These are phyloP conservation scores for Glycyrrhiza uralensis DNA, from an alignment of 306 rosid species.

Conservation along the genomic window DNA sequence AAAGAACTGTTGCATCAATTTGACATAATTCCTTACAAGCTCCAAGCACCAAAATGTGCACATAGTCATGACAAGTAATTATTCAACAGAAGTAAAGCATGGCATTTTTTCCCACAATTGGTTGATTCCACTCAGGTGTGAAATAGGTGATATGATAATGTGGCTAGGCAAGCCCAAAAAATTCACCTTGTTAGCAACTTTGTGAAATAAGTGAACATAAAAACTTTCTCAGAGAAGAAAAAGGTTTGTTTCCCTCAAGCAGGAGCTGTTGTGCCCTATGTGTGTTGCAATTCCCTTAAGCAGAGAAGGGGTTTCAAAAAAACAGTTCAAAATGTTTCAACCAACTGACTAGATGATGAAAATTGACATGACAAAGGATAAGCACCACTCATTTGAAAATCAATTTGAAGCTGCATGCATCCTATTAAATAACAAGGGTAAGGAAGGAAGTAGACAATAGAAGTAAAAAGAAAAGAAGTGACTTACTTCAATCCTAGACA, in stretches of 20 bases:
- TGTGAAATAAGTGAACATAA: no score
- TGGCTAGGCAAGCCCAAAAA: neutral
- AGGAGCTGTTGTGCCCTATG: neutral
- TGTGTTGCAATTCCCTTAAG: neutral
- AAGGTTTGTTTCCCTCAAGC: neutral
- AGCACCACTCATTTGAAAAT: neutral
- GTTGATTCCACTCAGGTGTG: neutral
- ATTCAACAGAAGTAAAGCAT: neutral
- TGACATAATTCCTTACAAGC: neutral
- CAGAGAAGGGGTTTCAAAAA: neutral
- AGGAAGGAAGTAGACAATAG: neutral
- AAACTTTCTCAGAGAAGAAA: neutral
- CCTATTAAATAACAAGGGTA: neutral
- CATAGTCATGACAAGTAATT: neutral
- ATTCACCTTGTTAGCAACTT: no score
- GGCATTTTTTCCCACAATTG: neutral
- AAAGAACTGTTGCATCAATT: neutral
- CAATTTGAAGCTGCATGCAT: neutral
- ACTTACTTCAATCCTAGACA: conserved; percentile 89
- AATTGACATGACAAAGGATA: neutral
- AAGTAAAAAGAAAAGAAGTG: neutral
- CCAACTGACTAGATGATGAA: neutral
- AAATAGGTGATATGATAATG: neutral
- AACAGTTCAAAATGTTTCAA: neutral
- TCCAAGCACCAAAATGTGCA: neutral